A percentile compares a stretch with the other conserved stretches of the same genome.
These are phyloP conservation scores for Arbutus unedo DNA, from an alignment of 148 eudicot genomes.

Conservation along the genomic window DNA sequence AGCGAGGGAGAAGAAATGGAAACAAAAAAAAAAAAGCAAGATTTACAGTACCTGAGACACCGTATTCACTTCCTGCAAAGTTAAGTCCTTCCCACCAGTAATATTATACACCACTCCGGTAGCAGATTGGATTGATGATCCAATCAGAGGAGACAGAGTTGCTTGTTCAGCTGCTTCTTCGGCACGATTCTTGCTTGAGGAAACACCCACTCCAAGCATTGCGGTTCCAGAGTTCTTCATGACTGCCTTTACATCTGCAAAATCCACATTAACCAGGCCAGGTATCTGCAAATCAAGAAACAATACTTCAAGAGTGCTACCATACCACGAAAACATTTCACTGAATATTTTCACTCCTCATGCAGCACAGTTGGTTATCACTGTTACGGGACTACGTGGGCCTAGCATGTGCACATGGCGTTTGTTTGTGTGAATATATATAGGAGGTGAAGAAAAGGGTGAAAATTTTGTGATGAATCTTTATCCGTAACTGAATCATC, in stretches of 20 bases:
- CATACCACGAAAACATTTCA: no score
- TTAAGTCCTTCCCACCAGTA: conserved; percentile 95
- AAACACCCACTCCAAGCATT: conserved; percentile 98
- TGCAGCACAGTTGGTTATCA: no score
- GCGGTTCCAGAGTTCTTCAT: conserved; percentile 99
- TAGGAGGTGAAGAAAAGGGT: no score
- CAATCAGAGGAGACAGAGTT: conserved; percentile 92
- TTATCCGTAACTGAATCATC: no score
- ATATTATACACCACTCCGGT: conserved; percentile 98
- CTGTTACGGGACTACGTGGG: no score
- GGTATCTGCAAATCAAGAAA: conserved; percentile 61
- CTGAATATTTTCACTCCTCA: no score
- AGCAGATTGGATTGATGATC: conserved; percentile 97
- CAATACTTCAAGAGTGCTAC: background rate
- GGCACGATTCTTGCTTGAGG: conserved; percentile 98
- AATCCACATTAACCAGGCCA: conserved; percentile 97
- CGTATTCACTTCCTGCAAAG: conserved; percentile 95
- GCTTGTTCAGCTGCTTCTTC: conserved; percentile 99
- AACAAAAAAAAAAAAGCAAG: conserved; percentile 8
- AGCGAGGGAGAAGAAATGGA: background rate
- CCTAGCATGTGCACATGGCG: no score
- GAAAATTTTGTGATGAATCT: no score
- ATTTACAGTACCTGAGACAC: conserved; percentile 77
- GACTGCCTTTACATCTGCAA: conserved; percentile 96
- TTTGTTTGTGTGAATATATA: no score